Base-by-base conservation (phyloP, 176 grass and related monocot species). In the Raddia guianensis region DNA sequence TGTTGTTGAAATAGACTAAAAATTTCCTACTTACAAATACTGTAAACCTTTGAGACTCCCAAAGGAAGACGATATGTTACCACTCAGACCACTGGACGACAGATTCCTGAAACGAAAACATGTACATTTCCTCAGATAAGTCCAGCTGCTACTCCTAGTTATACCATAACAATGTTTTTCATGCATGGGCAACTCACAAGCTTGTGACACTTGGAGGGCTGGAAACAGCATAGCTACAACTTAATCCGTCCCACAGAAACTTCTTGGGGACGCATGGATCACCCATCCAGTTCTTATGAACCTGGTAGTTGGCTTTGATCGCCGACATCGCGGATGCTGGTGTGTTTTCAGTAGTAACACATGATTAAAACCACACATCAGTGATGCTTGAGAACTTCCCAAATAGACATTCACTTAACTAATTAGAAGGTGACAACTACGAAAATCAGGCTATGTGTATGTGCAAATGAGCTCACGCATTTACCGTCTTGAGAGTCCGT, bases 241-340 rank as follows among this genome's bases (percentile, higher is more conserved):
- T 75, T 68, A 96, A 67, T 1, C 82, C 61, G 9, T 90, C 87
- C 93, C 93, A 94, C 2, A 81, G 69, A 61, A 89, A 65, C 43
- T 2, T 52, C 58, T 87, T 80, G 0, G 92, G 89, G 80, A 34
- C 66, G 10, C 92, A 94, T 1, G 92, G 92, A 16, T 94, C 92
- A 35, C 89, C 92, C 81, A 72, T 65, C 86, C 92, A 94, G 37
- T 80, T 89, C 68, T 63, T 89, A 57, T 73, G 60, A 8, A 89
- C 15, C 20, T 80, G 18, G 55, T 95, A 95, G 10, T 63, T 67
- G 8, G 9, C 74, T 82, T 84, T 90, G 57, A 92, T 86, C 35
- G 51, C 70, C 83, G 19, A 78, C 5, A 95, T 90, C n/a, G 90
- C 90, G 84, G 83, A 78, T n/a, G 62, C 93, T 95, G 82, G 21